Percentiles rank a stretch among this genome's conserved stretches.
Conservation (phyloP, 805 yeast species). For the Scheffersomyces spartinae region DNA sequence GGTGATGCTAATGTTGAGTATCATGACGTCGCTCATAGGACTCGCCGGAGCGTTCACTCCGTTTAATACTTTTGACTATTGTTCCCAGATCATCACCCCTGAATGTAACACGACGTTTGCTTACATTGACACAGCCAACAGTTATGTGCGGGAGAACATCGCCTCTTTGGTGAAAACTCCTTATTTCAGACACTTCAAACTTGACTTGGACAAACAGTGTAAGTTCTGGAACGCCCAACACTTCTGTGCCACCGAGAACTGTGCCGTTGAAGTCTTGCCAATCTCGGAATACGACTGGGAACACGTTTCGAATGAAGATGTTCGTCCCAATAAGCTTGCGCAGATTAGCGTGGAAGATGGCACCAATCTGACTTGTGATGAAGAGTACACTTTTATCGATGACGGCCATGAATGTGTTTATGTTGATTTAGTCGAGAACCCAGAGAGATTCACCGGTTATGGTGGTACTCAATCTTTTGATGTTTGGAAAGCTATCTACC, state of each 20-base stretch:
- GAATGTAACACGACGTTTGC: constrained; percentile 35
- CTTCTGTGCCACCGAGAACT: constrained; percentile 75
- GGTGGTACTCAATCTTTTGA: constrained; percentile 86
- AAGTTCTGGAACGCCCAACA: constrained; percentile 80
- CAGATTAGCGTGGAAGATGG: constrained; percentile 13
- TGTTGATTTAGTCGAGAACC: constrained; percentile 79
- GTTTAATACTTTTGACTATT: constrained; percentile 31
- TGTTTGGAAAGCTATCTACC: constrained; percentile 88
- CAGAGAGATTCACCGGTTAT: constrained; percentile 94
- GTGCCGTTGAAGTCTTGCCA: constrained; percentile 69
- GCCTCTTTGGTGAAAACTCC: constrained; percentile 53
- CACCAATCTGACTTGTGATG: constrained; percentile 13
- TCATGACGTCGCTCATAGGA: no score
- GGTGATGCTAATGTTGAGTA: no score
- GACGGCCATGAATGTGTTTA: constrained; percentile 62
- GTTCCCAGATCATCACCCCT: constrained; percentile 32
- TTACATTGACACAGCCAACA: constrained; percentile 27
- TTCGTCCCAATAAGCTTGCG: constrained; percentile 23
- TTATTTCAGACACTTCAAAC: constrained; percentile 79
- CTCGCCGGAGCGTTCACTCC: constrained; percentile 20
- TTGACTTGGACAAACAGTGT: constrained; percentile 74
- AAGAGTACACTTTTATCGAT: constrained; percentile 18
- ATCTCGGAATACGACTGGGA: constrained; percentile 61
- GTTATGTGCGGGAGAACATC: constrained; percentile 35
- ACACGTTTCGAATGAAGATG: constrained; percentile 25